A percentile compares a stretch with the other conserved stretches of the same genome.
Evolutionary conservation across 108 stramenopile species (phyloP).

Genomic region (Nannochloropsis granulata): DNA sequence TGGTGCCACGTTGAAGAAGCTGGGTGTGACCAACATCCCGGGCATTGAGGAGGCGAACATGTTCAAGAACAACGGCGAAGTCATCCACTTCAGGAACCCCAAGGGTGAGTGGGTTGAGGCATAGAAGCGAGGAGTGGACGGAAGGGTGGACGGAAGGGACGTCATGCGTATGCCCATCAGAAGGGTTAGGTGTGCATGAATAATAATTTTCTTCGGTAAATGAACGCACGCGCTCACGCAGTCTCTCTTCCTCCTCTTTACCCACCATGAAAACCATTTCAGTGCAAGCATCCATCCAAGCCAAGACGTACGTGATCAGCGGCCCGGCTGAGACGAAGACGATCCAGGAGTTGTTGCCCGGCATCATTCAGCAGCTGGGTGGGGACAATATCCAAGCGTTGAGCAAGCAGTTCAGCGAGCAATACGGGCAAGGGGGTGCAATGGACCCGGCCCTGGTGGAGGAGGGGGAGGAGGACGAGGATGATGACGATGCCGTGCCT

Average conservation of each 20-base stretch:
- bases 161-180: not conserved
- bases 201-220: not conserved
- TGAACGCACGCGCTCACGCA: not conserved
- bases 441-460: not conserved
- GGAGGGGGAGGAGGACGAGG: not conserved
- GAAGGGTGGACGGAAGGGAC: not conserved
- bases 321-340: conserved; percentile 73
- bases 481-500: conserved; percentile 40
- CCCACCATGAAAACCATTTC: no score
- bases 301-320: conserved; percentile 92
- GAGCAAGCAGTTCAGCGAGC: conserved; percentile 5
- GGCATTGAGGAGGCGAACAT: conserved; percentile 97
- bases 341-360: conserved; percentile 80
- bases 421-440: not conserved
- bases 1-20: conserved; percentile 73
- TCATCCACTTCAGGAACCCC: conserved; percentile 86
- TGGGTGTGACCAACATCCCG: conserved; percentile 88
- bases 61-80: conserved; percentile 93
- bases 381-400: conserved; percentile 54
- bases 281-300: conserved; percentile 84
- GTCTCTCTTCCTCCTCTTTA: not conserved
- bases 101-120: conserved; percentile 10
- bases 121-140: not conserved
- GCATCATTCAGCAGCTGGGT: conserved; percentile 85
- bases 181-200: not conserved